Conservation (phyloP, 106 monocot species). For the Dendrobium nobile region DNA sequence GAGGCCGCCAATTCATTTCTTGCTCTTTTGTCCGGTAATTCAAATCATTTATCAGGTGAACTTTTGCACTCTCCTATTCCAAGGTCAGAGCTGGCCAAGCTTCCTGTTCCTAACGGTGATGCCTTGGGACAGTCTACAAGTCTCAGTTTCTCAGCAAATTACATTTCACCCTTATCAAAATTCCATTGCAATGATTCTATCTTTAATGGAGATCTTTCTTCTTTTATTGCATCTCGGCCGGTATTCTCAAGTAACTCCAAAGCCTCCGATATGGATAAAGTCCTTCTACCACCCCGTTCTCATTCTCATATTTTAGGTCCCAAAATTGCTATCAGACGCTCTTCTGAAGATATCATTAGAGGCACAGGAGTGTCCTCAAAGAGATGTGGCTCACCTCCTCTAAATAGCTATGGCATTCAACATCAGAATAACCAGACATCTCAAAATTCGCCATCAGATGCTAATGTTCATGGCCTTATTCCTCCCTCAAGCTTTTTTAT, state of each 20-base stretch:
- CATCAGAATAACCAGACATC: slow-evolving; percentile 14
- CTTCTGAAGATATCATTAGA: slow-evolving; percentile 15
- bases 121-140: slow-evolving; percentile 11
- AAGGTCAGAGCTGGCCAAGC: slow-evolving; percentile 12
- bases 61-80: slow-evolving; percentile 18
- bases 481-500: slow-evolving; percentile 16
- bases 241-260: too few relatives aligned
- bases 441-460: slow-evolving; percentile 10
- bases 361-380: slow-evolving; percentile 3
- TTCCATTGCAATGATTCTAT: slow-evolving; percentile 11
- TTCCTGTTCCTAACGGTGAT: slow-evolving; percentile 12
- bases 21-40: slow-evolving; percentile 36
- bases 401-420: background rate
- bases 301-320: slow-evolving; percentile 10
- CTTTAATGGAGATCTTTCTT: slow-evolving; percentile 19
- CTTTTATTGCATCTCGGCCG: slow-evolving; percentile 17
- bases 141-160: slow-evolving; percentile 12
- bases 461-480: slow-evolving; percentile 14
- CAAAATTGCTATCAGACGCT: slow-evolving; percentile 12
- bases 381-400: background rate
- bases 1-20: slow-evolving; percentile 36
- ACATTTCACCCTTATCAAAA: slow-evolving; percentile 17
- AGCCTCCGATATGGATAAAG: slow-evolving; percentile 10
- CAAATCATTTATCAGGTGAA: slow-evolving; percentile 14
- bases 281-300: slow-evolving; percentile 19